Evolutionary conservation across 2,329 filamentous ascomycete species (phyloP).

Genomic region (Eurotiales sp.): DNA sequence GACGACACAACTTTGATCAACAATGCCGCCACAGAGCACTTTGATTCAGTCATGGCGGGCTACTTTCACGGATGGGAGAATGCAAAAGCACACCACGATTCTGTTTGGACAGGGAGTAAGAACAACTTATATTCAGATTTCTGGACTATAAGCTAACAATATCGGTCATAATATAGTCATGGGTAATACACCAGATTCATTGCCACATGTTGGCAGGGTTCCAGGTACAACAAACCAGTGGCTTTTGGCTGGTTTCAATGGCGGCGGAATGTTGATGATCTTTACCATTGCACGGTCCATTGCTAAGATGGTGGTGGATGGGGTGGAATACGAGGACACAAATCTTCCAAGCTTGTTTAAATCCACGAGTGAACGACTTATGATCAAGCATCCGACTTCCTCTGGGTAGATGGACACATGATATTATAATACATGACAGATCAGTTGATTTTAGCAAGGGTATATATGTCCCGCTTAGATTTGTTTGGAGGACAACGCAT

Average conservation of each 20-base stretch:
- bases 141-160: background rate
- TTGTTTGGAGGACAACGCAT: too few relatives aligned
- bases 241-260: background rate
- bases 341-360: background rate
- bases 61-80: background rate
- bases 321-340: background rate
- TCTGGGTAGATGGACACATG: too few relatives aligned
- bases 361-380: background rate
- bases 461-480: too few relatives aligned
- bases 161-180: background rate
- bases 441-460: too few relatives aligned
- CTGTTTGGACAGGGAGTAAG: background rate
- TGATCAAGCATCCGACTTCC: background rate
- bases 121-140: background rate
- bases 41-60: background rate
- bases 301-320: background rate
- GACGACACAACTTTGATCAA: background rate
- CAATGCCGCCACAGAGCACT: background rate
- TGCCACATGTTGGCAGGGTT: background rate
- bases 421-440: too few relatives aligned
- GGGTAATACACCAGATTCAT: background rate
- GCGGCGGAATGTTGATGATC: background rate
- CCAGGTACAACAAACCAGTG: background rate
- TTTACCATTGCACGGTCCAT: background rate
- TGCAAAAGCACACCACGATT: background rate